Conservation (phyloP, 108 stramenopile species). For the Fragilariopsis cylindrus region DNA sequence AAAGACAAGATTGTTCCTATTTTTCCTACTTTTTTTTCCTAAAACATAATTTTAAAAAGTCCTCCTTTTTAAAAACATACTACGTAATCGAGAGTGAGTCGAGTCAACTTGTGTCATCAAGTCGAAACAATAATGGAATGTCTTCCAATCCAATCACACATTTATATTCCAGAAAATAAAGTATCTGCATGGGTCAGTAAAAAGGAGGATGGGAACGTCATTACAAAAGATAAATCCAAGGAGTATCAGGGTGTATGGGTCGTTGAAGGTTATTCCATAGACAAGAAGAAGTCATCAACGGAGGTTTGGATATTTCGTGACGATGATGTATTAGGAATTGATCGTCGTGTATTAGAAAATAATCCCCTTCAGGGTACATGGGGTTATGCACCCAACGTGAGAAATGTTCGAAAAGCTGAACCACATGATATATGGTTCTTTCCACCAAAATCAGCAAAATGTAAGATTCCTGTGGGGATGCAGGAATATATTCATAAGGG, state of each 20-base stretch:
- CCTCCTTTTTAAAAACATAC: too few species aligned
- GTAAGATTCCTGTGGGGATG: conserved; percentile 13
- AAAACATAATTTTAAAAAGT: too few species aligned
- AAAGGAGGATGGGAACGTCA: neutral
- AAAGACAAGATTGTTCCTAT: too few species aligned
- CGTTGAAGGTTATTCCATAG: conserved; percentile 15
- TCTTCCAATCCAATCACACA: conserved; percentile 2
- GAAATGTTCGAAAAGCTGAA: neutral
- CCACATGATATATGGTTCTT: conserved; percentile 23
- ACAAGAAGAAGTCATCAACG: neutral
- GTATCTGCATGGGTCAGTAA: conserved; percentile 26
- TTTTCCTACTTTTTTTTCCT: too few species aligned
- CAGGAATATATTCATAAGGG: conserved; percentile 18
- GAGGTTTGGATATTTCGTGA: conserved; percentile 33
- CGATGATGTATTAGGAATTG: conserved; percentile 20
- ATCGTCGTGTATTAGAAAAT: conserved; percentile 24
- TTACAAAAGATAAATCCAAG: conserved; percentile 4
- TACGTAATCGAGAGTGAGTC: too few species aligned
- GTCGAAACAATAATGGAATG: neutral
- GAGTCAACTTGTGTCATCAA: too few species aligned
- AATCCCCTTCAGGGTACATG: conserved; percentile 30
- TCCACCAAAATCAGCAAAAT: conserved; percentile 21
- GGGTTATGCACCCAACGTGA: conserved; percentile 15
- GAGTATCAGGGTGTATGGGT: conserved; percentile 29
- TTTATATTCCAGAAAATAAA: conserved; percentile 35